Evolutionary conservation across 495 filamentous ascomycete genomes (phyloP).

Genomic region (Parachaetomium inaequale): DNA sequence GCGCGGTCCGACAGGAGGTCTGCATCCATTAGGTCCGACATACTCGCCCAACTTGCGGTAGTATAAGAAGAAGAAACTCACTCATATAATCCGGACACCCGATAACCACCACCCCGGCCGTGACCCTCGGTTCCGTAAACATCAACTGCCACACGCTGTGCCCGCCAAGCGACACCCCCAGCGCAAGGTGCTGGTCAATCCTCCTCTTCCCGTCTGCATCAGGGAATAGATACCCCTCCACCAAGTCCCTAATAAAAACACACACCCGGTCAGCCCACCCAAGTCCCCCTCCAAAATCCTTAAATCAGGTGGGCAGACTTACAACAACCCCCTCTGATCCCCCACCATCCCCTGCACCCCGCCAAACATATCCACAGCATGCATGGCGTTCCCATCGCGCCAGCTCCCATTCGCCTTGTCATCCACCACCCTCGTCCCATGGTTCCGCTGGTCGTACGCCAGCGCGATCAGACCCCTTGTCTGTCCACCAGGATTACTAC

Average conservation of each 20-base stretch:
- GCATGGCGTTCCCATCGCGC: constrained; percentile 72
- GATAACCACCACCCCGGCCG: constrained; percentile 71
- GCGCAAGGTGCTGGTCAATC: constrained; percentile 68
- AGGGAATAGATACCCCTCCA: constrained; percentile 72
- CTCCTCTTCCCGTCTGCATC: constrained; percentile 34
- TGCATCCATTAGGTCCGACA: constrained; percentile 14
- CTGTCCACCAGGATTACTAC: neutral
- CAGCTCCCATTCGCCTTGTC: constrained; percentile 65
- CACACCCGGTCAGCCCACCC: neutral
- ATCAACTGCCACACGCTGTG: constrained; percentile 84
- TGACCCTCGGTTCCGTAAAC: constrained; percentile 72
- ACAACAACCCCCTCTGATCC: constrained; percentile 56
- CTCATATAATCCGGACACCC: constrained; percentile 85
- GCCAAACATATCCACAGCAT: constrained; percentile 86
- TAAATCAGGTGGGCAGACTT: constrained; percentile 11
- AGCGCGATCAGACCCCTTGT: constrained; percentile 65
- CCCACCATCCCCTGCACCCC: constrained; percentile 60
- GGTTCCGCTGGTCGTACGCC: constrained; percentile 86
- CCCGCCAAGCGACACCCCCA: constrained; percentile 83
- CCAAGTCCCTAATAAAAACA: constrained; percentile 57
- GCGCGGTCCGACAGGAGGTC: constrained; percentile 74
- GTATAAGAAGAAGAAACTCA: too few relatives aligned
- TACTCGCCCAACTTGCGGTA: too few relatives aligned
- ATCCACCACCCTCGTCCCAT: constrained; percentile 66
- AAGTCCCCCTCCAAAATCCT: neutral